Conservation (phyloP, 176 grass and related monocot genomes). For the Oryza australiensis region DNA sequence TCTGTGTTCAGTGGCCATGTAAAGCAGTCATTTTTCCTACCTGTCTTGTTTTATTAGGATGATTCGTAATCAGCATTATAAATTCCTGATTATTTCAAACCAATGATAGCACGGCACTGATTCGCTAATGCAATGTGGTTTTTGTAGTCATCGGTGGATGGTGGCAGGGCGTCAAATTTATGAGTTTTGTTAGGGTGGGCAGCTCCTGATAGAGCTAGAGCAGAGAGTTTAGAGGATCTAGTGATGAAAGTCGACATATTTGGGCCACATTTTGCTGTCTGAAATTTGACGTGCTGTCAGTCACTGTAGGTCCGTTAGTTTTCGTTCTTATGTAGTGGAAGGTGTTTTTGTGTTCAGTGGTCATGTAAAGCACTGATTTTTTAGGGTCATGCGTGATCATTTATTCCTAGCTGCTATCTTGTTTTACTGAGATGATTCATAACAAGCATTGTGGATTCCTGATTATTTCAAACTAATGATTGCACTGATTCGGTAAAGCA, state of each 20-base stretch:
- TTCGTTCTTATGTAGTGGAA: background rate
- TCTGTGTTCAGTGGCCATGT: too few relatives aligned
- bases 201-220: background rate
- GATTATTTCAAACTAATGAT: background rate
- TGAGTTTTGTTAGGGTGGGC: background rate
- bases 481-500: background rate
- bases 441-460: background rate
- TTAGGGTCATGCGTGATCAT: background rate
- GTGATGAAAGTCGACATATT: background rate
- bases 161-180: background rate
- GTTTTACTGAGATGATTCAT: background rate
- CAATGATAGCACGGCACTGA: too few relatives aligned
- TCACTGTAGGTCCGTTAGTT: background rate
- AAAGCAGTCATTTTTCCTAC: too few relatives aligned
- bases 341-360: background rate
- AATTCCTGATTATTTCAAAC: too few relatives aligned
- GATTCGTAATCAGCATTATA: too few relatives aligned
- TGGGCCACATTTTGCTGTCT: background rate
- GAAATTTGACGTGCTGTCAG: background rate
- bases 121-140: too few relatives aligned
- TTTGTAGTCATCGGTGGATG: too few relatives aligned
- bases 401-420: background rate
- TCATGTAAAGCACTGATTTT: background rate
- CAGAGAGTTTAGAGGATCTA: background rate
- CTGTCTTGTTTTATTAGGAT: too few relatives aligned